These are phyloP conservation scores for Aureobasidium sp. DNA, from an alignment of 2,329 filamentous ascomycete species.

Conservation along the genomic window DNA sequence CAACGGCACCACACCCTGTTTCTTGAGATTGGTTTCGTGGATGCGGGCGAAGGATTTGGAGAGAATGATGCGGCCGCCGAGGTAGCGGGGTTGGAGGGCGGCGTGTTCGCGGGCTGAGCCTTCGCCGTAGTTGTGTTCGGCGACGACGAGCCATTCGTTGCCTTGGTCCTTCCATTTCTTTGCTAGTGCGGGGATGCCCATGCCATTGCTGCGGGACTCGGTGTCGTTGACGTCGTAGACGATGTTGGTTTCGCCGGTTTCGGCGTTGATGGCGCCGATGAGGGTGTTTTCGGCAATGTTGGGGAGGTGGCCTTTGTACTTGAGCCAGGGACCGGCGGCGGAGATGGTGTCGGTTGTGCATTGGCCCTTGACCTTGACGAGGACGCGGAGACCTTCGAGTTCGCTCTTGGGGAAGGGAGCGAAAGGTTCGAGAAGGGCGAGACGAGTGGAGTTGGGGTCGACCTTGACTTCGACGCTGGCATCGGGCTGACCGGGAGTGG, in stretches of 20 bases:
- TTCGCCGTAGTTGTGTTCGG: conserved; percentile 98
- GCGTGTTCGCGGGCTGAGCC: conserved; percentile 88
- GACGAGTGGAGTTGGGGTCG: conserved; percentile 73
- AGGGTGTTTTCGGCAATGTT: conserved; percentile 98
- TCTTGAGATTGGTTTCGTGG: conserved; percentile 94
- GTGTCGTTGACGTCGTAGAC: conserved; percentile 80
- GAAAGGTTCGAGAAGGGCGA: conserved; percentile 88
- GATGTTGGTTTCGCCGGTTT: conserved; percentile 83
- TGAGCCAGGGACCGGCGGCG: conserved; percentile 91
- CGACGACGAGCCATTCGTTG: conserved; percentile 84
- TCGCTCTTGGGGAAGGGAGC: conserved; percentile 70
- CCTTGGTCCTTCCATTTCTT: conserved; percentile 69
- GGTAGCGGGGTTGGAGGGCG: conserved; percentile 78
- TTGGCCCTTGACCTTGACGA: conserved; percentile 95
- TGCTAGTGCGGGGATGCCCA: conserved; percentile 78
- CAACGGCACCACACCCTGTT: conserved; percentile 91
- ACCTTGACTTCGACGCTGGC: conserved; percentile 65
- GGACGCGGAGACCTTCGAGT: conserved; percentile 67
- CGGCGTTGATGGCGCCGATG: conserved; percentile 87
- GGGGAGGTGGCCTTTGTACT: conserved; percentile 97
- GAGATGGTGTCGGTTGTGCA: conserved; percentile 99
- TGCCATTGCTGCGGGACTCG: conserved; percentile 33
- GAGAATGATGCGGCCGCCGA: conserved; percentile 75
- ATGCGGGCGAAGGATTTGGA: conserved; percentile 85
- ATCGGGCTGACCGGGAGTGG: conserved; percentile 64